Base-by-base conservation (phyloP, 805 yeast genomes). In the Starmerella etchellsii region DNA sequence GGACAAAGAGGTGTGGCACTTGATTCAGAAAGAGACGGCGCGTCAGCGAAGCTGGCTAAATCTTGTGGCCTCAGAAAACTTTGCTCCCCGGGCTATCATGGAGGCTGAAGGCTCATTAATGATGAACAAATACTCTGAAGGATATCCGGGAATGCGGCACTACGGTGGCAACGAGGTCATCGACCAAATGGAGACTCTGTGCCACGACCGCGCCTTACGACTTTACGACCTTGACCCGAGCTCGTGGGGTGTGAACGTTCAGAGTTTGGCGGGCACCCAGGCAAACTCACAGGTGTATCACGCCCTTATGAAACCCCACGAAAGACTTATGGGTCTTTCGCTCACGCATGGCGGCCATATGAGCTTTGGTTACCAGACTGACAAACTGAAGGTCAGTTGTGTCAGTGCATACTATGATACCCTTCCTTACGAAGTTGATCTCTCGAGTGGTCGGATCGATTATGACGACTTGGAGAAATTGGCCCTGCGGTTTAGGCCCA, bases 291-390 rank as follows among this genome's bases (percentile, higher is more conserved):
- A 91, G 61, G 97, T 87, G 33, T 91, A 91, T 67, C 85, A 83
- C 57, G 96, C 97, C 31, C 69, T 91, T 50, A 74, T 91, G 78
- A 81, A 81, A 60, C 94, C 93, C 44, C 94, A 85, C 58, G 98
- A 88, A 55, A 79, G 98, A 66, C 67, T 91, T 53, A 91, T 91
- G 98, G 98, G 98, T 54, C 73, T 91, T 52, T 95, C 87, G 59
- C 70, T 91, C 57, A 97, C 97, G 51, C 97, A 91, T 56, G 98
- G 98, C 57, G 98, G 98, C 54, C 98, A 91, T 63, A 76, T 91
- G 66, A 84, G 95, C 38, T 97, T 91, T 65, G 98, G 98, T 53
- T 91, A 91, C 67, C 96, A 91, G 62, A 91, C 97, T 36, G 87
- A 79, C 57, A 70, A 85, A 53, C 74, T 88, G 64, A 85, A 85